Evolutionary conservation across 2,329 filamentous ascomycete species (phyloP).

Genomic region (Fusarium sp.): DNA sequence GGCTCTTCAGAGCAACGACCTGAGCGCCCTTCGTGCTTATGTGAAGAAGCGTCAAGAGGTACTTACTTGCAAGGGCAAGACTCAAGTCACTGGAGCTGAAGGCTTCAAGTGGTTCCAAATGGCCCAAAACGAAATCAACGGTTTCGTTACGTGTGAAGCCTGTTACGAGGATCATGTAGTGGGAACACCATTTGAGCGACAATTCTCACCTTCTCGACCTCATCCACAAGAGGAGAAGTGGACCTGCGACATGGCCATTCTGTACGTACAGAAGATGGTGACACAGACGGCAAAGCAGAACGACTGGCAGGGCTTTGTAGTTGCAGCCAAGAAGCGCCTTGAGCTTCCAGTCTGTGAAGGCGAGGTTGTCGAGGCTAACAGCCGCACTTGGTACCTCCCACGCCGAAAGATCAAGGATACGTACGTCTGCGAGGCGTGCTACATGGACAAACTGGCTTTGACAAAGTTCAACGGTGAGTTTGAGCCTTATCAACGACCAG

Average conservation of each 20-base stretch:
- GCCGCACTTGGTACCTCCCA: slow-evolving; percentile 42
- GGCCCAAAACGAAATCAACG: slow-evolving; percentile 41
- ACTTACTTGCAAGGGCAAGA: slow-evolving; percentile 44
- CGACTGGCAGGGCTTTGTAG: slow-evolving; percentile 47
- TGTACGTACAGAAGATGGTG: slow-evolving; percentile 38
- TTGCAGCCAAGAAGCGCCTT: slow-evolving; percentile 34
- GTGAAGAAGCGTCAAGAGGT: slow-evolving; percentile 42
- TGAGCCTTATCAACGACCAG: slow-evolving; percentile 23
- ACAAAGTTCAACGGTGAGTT: slow-evolving; percentile 46
- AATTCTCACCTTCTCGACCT: slow-evolving; percentile 40
- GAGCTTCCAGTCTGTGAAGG: slow-evolving; percentile 44
- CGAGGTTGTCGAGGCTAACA: slow-evolving; percentile 33
- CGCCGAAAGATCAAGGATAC: slow-evolving; percentile 41
- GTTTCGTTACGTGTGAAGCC: slow-evolving; percentile 51
- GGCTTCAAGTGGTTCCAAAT: slow-evolving; percentile 47
- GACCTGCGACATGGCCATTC: slow-evolving; percentile 46
- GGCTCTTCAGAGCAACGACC: slow-evolving; percentile 41
- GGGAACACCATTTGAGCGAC: slow-evolving; percentile 42
- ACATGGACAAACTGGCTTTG: slow-evolving; percentile 46
- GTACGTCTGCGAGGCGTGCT: slow-evolving; percentile 48
- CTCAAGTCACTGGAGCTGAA: slow-evolving; percentile 32
- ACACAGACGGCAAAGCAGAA: slow-evolving; percentile 29
- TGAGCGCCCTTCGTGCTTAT: slow-evolving; percentile 42
- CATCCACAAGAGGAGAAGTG: slow-evolving; percentile 46
- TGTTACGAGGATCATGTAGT: slow-evolving; percentile 49